Evolutionary conservation across 352 stramenopile species (phyloP), one percentile per base, ranked within the genome.

Genomic region (Phytopythium oedochilum): DNA sequence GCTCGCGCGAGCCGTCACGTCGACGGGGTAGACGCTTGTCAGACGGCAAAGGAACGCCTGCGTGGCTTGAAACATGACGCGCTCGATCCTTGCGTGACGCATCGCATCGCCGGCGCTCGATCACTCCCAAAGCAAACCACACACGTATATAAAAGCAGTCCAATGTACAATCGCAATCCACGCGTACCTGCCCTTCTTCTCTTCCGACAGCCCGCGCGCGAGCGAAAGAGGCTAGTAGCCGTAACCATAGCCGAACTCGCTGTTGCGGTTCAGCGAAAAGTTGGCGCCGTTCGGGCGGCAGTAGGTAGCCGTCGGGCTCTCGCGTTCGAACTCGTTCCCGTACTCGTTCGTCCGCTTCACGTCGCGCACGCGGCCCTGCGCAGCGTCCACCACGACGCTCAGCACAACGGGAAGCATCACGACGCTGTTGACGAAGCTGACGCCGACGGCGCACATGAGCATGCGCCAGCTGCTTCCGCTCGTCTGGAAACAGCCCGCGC

Each of bases 401-500:
- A 85, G 58, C 9, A 48, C 55, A 25, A 85, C 74, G 22, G 74
- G 74, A 2, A 85, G 54, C 40, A 77, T 47, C 46, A 74, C 53
- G 23, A 55, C 59, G 49, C 56, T 59, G 32, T 77, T 74, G 29
- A 77, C 20, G 39, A 75, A 69, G 7, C 66, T 60, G 42, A 60
- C 69, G 43, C 75, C 46, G 2, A 71, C 66, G 26, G 66, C 70
- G 38, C 63, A 57, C 51, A 83, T 60, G 49, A 82, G 53, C 44
- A 70, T 76, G 26, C 62, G 61, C 42, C 81, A 85, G 52, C 79
- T 80, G 55, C 68, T 60, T 2, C 68, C 68, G 20, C 51, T 73
- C 39, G 68, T 70, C 31, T 68, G 60, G 35, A 82, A 84, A 11
- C 77, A 60, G 11, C 61, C 60, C 1, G 67, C 68, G 28, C 71